These are phyloP conservation scores for Postia placenta DNA, from an alignment of 768 basidiomycete genomes.

Conservation along the genomic window DNA sequence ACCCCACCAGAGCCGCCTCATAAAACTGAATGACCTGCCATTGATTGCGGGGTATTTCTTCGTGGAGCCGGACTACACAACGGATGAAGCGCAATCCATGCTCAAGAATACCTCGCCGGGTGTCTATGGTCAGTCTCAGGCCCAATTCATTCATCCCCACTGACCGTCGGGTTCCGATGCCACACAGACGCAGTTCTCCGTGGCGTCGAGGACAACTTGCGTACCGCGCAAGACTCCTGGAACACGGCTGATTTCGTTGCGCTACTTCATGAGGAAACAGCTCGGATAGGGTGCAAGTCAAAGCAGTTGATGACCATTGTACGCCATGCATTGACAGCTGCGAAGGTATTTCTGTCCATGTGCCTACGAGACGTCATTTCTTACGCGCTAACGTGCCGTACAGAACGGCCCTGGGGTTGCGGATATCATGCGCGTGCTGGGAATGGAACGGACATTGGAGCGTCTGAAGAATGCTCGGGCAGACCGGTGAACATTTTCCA, in stretches of 20 bases:
- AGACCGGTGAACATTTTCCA: no score
- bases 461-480: constrained; percentile 15
- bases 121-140: constrained; percentile 37
- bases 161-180: constrained; percentile 11
- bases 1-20: constrained; percentile 67
- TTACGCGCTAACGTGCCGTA: no score
- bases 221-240: constrained; percentile 30
- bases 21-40: constrained; percentile 68
- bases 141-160: not conserved
- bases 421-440: constrained; percentile 25
- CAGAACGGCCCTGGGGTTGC: constrained; percentile 29
- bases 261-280: constrained; percentile 40
- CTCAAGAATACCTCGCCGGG: constrained; percentile 32
- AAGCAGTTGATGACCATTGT: constrained; percentile 67
- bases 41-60: constrained; percentile 74
- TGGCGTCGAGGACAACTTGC: constrained; percentile 25
- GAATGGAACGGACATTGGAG: constrained; percentile 20
- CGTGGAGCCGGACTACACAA: constrained; percentile 52
- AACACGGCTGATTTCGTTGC: constrained; percentile 28
- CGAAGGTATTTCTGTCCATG: constrained; percentile 42
- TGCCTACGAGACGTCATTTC: no score
- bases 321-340: constrained; percentile 74
- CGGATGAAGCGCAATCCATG: constrained; percentile 52
- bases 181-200: constrained; percentile 28
- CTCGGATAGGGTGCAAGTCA: constrained; percentile 31